phyloP scores from a whole-genome alignment of 805 yeast genomes.

The Starmerella apis region DNA sequence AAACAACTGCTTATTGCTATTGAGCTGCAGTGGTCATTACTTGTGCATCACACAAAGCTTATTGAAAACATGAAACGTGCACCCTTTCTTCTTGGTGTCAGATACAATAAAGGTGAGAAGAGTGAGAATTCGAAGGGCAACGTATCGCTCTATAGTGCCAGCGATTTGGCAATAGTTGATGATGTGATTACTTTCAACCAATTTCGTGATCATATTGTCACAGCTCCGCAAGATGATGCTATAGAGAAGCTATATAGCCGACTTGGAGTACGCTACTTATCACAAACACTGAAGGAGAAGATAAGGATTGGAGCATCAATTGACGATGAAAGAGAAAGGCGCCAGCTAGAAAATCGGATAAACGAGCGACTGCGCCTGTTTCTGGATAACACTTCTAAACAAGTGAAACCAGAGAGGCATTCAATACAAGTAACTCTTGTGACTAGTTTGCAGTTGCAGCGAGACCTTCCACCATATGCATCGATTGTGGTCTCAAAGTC shows the following conservation, averaged over 20 bases:
- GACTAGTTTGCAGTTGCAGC: conserved; percentile 24
- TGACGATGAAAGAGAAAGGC: conserved; percentile 12
- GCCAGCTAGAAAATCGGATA: conserved; percentile 23
- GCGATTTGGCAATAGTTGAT: conserved; percentile 31
- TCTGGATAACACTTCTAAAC: conserved; percentile 27
- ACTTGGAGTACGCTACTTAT: conserved; percentile 30
- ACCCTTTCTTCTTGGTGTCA: conserved; percentile 28
- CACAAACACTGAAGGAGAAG: conserved; percentile 26
- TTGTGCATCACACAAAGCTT: conserved; percentile 16
- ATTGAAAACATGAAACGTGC: conserved; percentile 26
- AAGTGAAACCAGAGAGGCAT: conserved; percentile 9
- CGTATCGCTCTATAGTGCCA: conserved; percentile 26
- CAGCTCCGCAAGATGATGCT: conserved; percentile 31
- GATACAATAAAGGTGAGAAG: neutral
- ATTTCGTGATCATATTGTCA: conserved; percentile 28
- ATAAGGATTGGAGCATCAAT: conserved; percentile 26
- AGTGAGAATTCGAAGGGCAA: conserved; percentile 11
- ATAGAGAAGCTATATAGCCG: conserved; percentile 29
- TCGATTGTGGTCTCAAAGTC: conserved; percentile 18
- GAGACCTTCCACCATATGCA: conserved; percentile 25
- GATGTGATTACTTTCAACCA: conserved; percentile 32
- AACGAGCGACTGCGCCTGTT: conserved; percentile 31
- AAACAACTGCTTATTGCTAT: conserved; percentile 17
- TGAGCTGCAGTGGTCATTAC: conserved; percentile 14
- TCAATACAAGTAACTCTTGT: conserved; percentile 25